These are phyloP conservation scores for Pueraria montana DNA, from an alignment of 306 rosid genomes.

Conservation along the genomic window DNA sequence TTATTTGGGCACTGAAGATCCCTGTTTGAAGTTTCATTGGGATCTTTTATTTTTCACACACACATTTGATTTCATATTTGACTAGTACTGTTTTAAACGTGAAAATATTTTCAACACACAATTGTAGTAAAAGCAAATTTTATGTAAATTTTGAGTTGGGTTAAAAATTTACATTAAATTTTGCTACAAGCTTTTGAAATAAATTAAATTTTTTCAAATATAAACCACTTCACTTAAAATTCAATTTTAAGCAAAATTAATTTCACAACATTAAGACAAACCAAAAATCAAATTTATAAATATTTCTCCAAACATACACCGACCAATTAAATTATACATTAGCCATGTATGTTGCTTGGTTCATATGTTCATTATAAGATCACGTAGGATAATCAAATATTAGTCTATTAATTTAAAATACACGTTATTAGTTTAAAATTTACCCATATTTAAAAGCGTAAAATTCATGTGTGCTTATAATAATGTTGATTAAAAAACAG, in stretches of 20 bases:
- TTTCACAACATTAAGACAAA: background rate
- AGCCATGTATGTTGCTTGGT: background rate
- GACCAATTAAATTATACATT: background rate
- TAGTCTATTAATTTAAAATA: background rate
- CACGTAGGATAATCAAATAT: background rate
- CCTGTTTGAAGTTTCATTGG: background rate
- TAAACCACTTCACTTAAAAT: background rate
- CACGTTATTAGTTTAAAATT: background rate
- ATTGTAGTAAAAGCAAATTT: background rate
- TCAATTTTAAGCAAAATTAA: background rate
- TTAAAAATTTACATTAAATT: background rate
- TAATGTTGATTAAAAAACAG: background rate
- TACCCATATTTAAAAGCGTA: background rate
- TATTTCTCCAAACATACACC: background rate
- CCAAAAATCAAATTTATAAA: background rate
- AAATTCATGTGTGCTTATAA: background rate
- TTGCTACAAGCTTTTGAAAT: background rate
- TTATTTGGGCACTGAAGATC: background rate
- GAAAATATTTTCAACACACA: background rate
- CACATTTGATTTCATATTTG: background rate
- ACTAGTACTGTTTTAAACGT: background rate
- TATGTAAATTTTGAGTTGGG: background rate
- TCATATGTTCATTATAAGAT: background rate
- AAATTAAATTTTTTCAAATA: background rate
- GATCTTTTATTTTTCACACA: background rate